Base-by-base conservation (phyloP, 129 eudicot species). In the Daucus carota region DNA sequence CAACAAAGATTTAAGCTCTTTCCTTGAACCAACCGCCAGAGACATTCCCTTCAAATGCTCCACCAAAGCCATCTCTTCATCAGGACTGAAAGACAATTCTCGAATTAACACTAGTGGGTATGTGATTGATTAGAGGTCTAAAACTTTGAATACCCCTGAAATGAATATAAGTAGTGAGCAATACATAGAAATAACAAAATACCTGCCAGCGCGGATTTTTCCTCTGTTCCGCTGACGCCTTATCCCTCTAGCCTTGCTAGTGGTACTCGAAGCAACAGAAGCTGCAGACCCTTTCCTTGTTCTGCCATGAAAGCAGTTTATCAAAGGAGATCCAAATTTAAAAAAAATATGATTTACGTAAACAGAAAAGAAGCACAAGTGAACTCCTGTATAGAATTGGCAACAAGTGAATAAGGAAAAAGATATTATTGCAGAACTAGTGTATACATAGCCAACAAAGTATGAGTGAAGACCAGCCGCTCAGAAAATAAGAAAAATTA, bases 151-250 rank as follows among this genome's bases (percentile, higher is more conserved):
- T 24, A 9, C n/a, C 42, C n/a, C 42, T 20, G 62, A 68, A 72
- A 74, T 41, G 17, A 60, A 14, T 38, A 57, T 43, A 72, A 63
- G 50, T 50, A 34, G 22, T 47, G 28, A 75, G 26, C 47, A 59
- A 41, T n/a, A 20, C 16, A 22, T 41, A 36, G 18, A 59, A 43
- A 69, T 47, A 43, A 34, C 45, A 8, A 34, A 71, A 80, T 85
- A 95, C 99, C 99, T 95, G 85, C 99, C 99, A 79, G 99, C 99
- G 79, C 97, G 97, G 76, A 91, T 95, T 81, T 89, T 95, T 54
- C 97, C 97, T 81, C 78, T 88, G 54, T 91, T 95, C 77, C 90
- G 82, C 77, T 95, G 90, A 71, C 99, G 92, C 80, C 90, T 86
- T 52, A 60, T 54, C 34, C 79, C 97, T 85, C 94, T 86, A 54